Conservation (phyloP, 2,329 filamentous ascomycete species). For the Ophidiomyces ophidiicola region DNA sequence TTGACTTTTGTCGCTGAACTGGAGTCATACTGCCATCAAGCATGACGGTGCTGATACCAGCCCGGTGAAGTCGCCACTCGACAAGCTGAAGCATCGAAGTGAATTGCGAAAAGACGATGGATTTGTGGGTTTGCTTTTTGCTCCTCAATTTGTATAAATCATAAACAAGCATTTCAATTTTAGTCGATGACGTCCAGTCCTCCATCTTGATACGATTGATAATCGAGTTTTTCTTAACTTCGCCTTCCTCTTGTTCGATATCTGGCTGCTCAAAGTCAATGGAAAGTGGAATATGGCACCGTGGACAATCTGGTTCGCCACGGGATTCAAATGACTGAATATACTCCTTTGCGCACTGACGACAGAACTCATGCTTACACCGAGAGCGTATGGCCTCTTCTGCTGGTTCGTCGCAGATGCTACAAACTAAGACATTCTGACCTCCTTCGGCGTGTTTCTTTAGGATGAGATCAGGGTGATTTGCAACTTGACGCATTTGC, state of each 20-base stretch:
- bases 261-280: slow-evolving; percentile 94
- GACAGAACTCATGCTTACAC: slow-evolving; percentile 88
- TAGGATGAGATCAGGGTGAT: slow-evolving; percentile 86
- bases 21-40: slow-evolving; percentile 96
- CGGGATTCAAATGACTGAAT: slow-evolving; percentile 59
- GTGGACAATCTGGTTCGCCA: slow-evolving; percentile 56
- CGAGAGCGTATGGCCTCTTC: slow-evolving; percentile 87
- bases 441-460: slow-evolving; percentile 78
- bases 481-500: slow-evolving; percentile 97
- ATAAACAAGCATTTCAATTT: slow-evolving; percentile 93
- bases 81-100: slow-evolving; percentile 95
- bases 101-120: slow-evolving; percentile 95
- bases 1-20: slow-evolving; percentile 80
- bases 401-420: slow-evolving; percentile 90
- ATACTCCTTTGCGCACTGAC: slow-evolving; percentile 67
- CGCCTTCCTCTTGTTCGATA: slow-evolving; percentile 77
- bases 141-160: slow-evolving; percentile 85
- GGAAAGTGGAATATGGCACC: slow-evolving; percentile 75
- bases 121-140: slow-evolving; percentile 87
- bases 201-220: slow-evolving; percentile 99
- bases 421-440: slow-evolving; percentile 81
- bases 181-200: slow-evolving; percentile 95
- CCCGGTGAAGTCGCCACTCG: slow-evolving; percentile 88
- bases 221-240: slow-evolving; percentile 89
- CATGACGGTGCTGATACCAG: slow-evolving; percentile 98